Percentiles rank a stretch among this genome's conserved stretches.
Conservation (phyloP, 306 rosid genomes). For the Cicer chorassanicum region DNA sequence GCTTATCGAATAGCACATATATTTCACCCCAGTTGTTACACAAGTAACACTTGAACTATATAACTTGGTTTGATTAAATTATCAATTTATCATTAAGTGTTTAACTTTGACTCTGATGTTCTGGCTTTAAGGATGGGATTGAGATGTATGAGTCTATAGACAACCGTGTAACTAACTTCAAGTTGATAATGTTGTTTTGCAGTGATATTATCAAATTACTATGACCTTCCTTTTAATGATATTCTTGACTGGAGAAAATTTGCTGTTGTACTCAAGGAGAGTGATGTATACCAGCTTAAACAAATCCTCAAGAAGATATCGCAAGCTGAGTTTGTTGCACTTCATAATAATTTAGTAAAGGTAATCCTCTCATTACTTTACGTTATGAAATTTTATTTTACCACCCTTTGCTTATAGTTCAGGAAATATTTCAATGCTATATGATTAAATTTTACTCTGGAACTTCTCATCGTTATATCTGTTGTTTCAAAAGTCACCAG, state of each 20-base stretch:
- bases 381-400: background rate
- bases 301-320: slow-evolving; percentile 80
- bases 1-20: background rate
- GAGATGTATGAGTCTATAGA: slow-evolving; percentile 28
- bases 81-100: background rate
- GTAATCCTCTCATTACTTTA: slow-evolving; percentile 49
- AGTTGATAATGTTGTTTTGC: slow-evolving; percentile 54
- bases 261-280: slow-evolving; percentile 77
- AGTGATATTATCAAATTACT: slow-evolving; percentile 92
- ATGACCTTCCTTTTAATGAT: slow-evolving; percentile 95
- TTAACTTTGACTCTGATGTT: slow-evolving; percentile 17
- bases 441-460: background rate
- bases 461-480: background rate
- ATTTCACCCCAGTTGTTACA: slow-evolving; percentile 14
- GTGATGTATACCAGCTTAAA: slow-evolving; percentile 83
- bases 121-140: slow-evolving; percentile 27
- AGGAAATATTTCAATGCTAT: background rate
- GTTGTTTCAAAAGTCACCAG: background rate
- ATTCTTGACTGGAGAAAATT: slow-evolving; percentile 91
- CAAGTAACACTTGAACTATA: slow-evolving; percentile 16
- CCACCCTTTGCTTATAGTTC: background rate
- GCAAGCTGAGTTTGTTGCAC: slow-evolving; percentile 64
- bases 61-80: slow-evolving; percentile 10
- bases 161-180: slow-evolving; percentile 39
- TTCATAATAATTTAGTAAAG: slow-evolving; percentile 78